Evolutionary conservation across 345 rosid genomes (phyloP).

Genomic region (Turritis glabra): DNA sequence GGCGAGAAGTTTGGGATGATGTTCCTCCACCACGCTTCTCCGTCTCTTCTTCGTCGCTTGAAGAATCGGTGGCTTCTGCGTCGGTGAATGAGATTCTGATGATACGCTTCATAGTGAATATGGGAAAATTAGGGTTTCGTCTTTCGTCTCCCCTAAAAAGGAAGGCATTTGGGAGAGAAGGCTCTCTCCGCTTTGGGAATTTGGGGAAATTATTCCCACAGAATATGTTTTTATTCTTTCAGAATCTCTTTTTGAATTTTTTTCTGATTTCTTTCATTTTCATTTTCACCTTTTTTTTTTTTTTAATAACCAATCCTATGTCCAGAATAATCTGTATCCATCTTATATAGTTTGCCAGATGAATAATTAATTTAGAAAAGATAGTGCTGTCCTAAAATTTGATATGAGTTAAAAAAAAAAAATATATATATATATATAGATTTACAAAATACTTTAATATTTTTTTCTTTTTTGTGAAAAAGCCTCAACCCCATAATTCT

Average conservation of each 20-base stretch:
- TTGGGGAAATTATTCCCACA: constrained; percentile 10
- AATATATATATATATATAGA: too few species aligned
- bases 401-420: too few species aligned
- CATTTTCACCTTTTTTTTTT: neutral
- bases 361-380: too few species aligned
- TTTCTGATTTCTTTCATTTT: constrained; percentile 2
- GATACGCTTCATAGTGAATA: constrained; percentile 30
- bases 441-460: too few species aligned
- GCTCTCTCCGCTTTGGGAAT: constrained; percentile 15
- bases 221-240: constrained; percentile 35
- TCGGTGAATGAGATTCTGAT: constrained; percentile 48
- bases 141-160: neutral
- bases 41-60: constrained; percentile 41
- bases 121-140: constrained; percentile 18
- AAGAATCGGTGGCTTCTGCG: constrained; percentile 56
- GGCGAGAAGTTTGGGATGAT: constrained; percentile 7
- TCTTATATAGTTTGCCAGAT: too few species aligned
- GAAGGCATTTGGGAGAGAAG: constrained; percentile 14
- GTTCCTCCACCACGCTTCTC: neutral
- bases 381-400: too few species aligned
- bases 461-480: too few species aligned
- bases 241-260: neutral
- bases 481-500: too few species aligned
- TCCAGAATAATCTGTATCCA: too few species aligned
- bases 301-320: neutral